Evolutionary conservation across 345 rosid genomes (phyloP).

Genomic region (Firmiana major): DNA sequence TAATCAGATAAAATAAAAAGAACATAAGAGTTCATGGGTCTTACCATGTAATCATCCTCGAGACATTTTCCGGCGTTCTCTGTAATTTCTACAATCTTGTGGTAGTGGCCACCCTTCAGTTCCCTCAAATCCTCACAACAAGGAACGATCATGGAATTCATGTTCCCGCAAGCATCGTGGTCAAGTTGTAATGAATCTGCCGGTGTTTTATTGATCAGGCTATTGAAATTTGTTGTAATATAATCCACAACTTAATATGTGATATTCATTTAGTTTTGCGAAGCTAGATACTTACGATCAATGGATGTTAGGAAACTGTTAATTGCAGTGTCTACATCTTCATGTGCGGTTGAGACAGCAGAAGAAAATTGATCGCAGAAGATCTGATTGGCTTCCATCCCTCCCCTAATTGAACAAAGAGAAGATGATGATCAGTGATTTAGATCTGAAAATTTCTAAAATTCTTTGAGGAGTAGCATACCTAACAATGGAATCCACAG

Average conservation of each 20-base stretch:
- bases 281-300: conserved; percentile 56
- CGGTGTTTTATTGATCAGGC: conserved; percentile 1
- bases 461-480: conserved; percentile 27
- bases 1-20: too few species aligned
- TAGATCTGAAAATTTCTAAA: background rate
- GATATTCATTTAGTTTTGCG: background rate
- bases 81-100: conserved; percentile 76
- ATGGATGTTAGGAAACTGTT: conserved; percentile 61
- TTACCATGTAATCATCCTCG: conserved; percentile 76
- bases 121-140: conserved; percentile 79
- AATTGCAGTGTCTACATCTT: conserved; percentile 61
- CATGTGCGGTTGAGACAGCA: conserved; percentile 65
- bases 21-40: background rate
- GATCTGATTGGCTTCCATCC: conserved; percentile 67
- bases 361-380: conserved; percentile 62
- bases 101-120: conserved; percentile 77
- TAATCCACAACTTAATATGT: too few species aligned
- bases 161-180: conserved; percentile 71
- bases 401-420: conserved; percentile 49
- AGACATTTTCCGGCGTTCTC: conserved; percentile 90
- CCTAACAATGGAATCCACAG: conserved; percentile 88
- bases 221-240: background rate
- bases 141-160: conserved; percentile 80
- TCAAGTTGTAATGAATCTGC: conserved; percentile 93
- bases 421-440: background rate